A percentile compares a stretch with the other conserved stretches of the same genome.
Conservation (phyloP, 1,284 basidiomycete species). For the Pseudomicrostroma phylloplanum region DNA sequence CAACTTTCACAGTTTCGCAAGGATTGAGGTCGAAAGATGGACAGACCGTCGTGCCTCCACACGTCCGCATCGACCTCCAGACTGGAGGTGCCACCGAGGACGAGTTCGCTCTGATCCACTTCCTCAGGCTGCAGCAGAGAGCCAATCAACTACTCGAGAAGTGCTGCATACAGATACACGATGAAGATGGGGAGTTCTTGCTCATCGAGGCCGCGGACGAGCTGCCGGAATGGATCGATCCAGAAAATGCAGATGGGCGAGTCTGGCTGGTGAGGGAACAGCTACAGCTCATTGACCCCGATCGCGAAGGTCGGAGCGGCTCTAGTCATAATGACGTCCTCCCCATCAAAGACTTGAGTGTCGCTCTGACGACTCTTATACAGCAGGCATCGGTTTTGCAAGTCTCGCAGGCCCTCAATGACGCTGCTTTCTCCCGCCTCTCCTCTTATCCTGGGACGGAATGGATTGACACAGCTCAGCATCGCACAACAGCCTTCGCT, state of each 20-base stretch:
- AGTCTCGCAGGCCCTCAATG: slow-evolving; percentile 51
- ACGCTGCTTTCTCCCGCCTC: slow-evolving; percentile 26
- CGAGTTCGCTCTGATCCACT: slow-evolving; percentile 2
- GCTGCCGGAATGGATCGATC: slow-evolving; percentile 83
- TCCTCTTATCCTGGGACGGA: slow-evolving; percentile 57
- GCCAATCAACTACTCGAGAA: not conserved
- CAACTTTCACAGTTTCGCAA: not conserved
- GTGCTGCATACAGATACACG: slow-evolving; percentile 56
- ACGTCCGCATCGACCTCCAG: not conserved
- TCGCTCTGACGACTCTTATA: not conserved
- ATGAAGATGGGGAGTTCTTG: slow-evolving; percentile 91
- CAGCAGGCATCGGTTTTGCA: slow-evolving; percentile 54
- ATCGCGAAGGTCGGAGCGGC: slow-evolving; percentile 56
- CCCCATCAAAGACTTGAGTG: not conserved
- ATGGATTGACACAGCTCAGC: slow-evolving; percentile 20
- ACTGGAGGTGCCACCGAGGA: slow-evolving; percentile 6
- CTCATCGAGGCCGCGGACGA: slow-evolving; percentile 91
- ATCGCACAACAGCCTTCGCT: slow-evolving; percentile 72
- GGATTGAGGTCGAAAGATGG: not conserved
- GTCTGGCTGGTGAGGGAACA: slow-evolving; percentile 80
- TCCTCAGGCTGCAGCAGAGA: not conserved
- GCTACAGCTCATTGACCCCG: slow-evolving; percentile 77
- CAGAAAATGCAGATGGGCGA: slow-evolving; percentile 81
- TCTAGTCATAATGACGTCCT: not conserved
- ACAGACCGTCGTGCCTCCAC: not conserved